Base-by-base conservation (phyloP, 306 rosid species). In the Trifolium repens region DNA sequence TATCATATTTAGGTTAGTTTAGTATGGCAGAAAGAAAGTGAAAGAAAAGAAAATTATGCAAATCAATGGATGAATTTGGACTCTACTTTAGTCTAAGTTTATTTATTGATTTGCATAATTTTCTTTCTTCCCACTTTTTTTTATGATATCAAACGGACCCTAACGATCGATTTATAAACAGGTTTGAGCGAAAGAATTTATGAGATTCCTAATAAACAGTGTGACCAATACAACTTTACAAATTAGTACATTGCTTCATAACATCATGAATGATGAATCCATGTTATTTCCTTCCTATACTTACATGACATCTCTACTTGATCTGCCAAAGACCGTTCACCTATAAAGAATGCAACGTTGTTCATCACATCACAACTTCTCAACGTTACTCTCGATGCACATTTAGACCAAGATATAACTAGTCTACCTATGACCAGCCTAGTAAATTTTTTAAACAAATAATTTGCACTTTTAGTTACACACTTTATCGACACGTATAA, bases 401-500 rank as follows among this genome's bases (percentile, higher is more conserved):
- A 72, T 74, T 77, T 77, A 75, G 82, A 79, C 84, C 64, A 78
- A 52, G 54, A 37, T 76, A 65, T 52, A 75, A 80, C 2, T 12
- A 77, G 76, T 72, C 74, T 72, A 30, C 11, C 79, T 52, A 42
- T 39, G 53, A 10, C 32, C 50, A 39, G 13, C 50, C 65, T 17
- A 47, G 55, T 57, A 61, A n/a, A 1, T 5, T 0, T 4, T 32
- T 32, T 47, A 24, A 59, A 14, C 26, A 67, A 65, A 7, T 27
- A 58, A 7, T 6, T 35, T n/a, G 39, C 47, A 35, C 37, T 49
- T 76, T 59, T 40, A 34, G 17, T 30, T 59, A 52, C 64, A 86
- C 84, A 80, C 84, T 85, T 82, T 76, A 88, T 83, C 74, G 78
- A 78, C 89, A 88, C 84, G 83, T 44, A 37, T 42, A 77, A 87